Evolutionary conservation across 805 yeast genomes (phyloP), one percentile per base, ranked within the genome.

Genomic region (Wickerhamiella hasegawae): DNA sequence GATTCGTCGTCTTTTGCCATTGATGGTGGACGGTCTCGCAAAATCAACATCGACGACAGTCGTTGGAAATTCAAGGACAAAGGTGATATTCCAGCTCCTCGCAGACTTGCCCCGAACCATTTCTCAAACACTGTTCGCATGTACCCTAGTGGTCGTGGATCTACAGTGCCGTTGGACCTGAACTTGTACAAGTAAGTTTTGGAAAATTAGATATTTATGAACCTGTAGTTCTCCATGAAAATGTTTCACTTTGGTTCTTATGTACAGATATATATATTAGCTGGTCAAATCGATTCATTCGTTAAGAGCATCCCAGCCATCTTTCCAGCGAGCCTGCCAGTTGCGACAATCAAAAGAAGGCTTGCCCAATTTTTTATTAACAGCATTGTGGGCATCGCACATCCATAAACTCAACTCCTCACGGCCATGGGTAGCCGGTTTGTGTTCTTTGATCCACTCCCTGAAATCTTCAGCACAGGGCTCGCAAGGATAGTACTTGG

Each of bases 141-240:
- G 44, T 90, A 90, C 58, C 95, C 97, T 14, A 81, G 94, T 57
- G 97, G 97, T 11, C 68, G 94, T 46, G 97, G 97, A 3, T 71
- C 84, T 20, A 80, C 94, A 23, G 90, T 85, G 25, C 96, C 96
- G 1, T 59, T 85, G 42, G 73, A 81, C 45, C 60, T 85, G 37
- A 54, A 65, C 14, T 35, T 57, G 19, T 59, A 48, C 42, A 29
- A 29, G n/a, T 29, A 19, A 16, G 5, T 23, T 18, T 22, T 4
- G 14, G 4, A 14, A 9, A 31, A 20, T 6, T 22, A 32, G 24
- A 24, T n/a, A n/a, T 14, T 32, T 15, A 5, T 24, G 32, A 10
- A 18, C 19, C 10, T 23, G 8, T 11, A 3, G 8, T 15, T 16
- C 16, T 19, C 23, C 12, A 20, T 28, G 6, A 24, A 29, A 28